Base-by-base conservation (phyloP, 177 flowering plant species). In the Tripterygium wilfordii region DNA sequence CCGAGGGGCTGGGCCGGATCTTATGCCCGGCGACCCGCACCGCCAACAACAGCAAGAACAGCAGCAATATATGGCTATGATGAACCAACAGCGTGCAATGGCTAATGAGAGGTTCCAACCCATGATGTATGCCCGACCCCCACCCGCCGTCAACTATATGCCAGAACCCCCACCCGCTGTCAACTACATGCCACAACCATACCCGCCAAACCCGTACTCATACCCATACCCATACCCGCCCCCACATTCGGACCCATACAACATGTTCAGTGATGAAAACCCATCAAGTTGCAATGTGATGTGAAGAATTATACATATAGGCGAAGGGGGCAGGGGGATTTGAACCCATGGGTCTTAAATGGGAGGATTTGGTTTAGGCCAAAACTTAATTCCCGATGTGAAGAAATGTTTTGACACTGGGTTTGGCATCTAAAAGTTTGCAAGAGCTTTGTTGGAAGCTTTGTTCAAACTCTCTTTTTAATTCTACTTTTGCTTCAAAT, bases 261-360 rank as follows among this genome's bases (percentile, higher is more conserved):
- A 76, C 63, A 63, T 64, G 60, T 90, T 90, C 73, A 87, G 78
- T 49, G 96, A 90, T 25, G 97, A 90, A 53, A 87, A 87, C 71
- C 61, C 96, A 24, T 64, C 70, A 24, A 74, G 96, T 43, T 90
- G 97, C 75, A 67, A 43, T 54, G 70, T 90, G 30, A 82, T 82
- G 88, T 82, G 74, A 78, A 52, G 15, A 14, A 4, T 41, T n/a
- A n/a, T n/a, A n/a, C n/a, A n/a, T n/a, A n/a, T n/a, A n/a, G n/a
- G n/a, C n/a, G n/a, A n/a, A n/a, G n/a, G n/a, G n/a, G n/a, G n/a
- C n/a, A n/a, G n/a, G n/a, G n/a, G n/a, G n/a, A n/a, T n/a, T n/a
- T n/a, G n/a, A n/a, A n/a, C n/a, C n/a, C n/a, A n/a, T n/a, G n/a
- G n/a, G n/a, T n/a, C n/a, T n/a, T n/a, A n/a, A n/a, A n/a, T n/a